Evolutionary conservation across 345 rosid species (phyloP).

Genomic region (Salix exigua): DNA sequence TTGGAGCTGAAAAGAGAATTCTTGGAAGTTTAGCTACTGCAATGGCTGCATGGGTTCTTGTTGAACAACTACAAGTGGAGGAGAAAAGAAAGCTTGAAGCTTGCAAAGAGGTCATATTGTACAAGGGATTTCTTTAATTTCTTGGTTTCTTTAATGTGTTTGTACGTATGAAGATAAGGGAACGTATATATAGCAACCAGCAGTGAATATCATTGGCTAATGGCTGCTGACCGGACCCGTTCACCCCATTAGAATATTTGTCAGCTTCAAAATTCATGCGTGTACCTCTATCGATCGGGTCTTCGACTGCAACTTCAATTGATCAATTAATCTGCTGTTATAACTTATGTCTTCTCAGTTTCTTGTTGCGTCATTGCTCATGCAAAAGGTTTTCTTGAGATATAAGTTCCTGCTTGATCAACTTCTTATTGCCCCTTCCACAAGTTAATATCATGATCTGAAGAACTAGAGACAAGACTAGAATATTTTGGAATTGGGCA

Average conservation of each 20-base stretch:
- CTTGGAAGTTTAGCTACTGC: slow-evolving; percentile 42
- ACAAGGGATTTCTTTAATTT: not conserved
- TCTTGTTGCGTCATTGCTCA: too few species aligned
- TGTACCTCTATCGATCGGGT: not conserved
- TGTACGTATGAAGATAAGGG: not conserved
- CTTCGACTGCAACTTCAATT: not conserved
- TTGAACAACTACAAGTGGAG: slow-evolving; percentile 20
- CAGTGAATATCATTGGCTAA: not conserved
- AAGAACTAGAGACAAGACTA: too few species aligned
- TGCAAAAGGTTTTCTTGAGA: too few species aligned
- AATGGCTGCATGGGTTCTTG: slow-evolving; percentile 29
- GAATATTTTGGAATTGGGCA: too few species aligned
- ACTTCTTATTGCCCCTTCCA: too few species aligned
- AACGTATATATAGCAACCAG: not conserved
- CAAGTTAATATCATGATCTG: too few species aligned
- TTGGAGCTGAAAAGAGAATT: slow-evolving; percentile 29
- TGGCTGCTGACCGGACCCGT: not conserved
- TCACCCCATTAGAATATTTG: not conserved
- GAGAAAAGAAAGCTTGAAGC: slow-evolving; percentile 31
- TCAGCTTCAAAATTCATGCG: not conserved
- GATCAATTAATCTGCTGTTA: not conserved
- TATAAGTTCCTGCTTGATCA: too few species aligned
- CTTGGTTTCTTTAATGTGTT: not conserved
- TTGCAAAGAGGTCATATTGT: slow-evolving; percentile 43
- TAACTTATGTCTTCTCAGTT: not conserved